Conservation (phyloP, 805 yeast species). For the Teunomyces atbi region DNA sequence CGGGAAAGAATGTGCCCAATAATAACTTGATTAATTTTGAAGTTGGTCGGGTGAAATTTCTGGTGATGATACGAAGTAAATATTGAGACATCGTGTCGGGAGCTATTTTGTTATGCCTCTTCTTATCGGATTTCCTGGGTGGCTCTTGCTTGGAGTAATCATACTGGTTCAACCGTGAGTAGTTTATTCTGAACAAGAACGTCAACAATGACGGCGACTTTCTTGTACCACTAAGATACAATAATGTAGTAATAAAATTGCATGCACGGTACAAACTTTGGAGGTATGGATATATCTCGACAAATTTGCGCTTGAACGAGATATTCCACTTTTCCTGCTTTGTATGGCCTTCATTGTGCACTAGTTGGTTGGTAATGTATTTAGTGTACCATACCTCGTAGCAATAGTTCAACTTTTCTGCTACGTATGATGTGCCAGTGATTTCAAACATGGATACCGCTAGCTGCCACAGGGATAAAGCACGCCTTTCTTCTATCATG, state of each 20-base stretch:
- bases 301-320: slow-evolving; percentile 40
- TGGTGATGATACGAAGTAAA: slow-evolving; percentile 22
- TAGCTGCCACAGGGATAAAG: slow-evolving; percentile 54
- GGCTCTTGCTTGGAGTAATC: slow-evolving; percentile 46
- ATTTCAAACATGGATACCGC: slow-evolving; percentile 54
- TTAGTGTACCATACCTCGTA: slow-evolving; percentile 65
- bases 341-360: slow-evolving; percentile 17
- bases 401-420: slow-evolving; percentile 62
- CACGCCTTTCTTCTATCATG: slow-evolving; percentile 49
- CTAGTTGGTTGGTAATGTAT: slow-evolving; percentile 48
- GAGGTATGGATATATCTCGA: slow-evolving; percentile 60
- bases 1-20: slow-evolving; percentile 64
- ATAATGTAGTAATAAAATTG: slow-evolving; percentile 57
- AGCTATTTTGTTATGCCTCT: slow-evolving; percentile 26
- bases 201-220: slow-evolving; percentile 66
- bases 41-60: slow-evolving; percentile 23
- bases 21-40: slow-evolving; percentile 30
- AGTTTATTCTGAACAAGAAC: slow-evolving; percentile 58
- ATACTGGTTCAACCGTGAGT: slow-evolving; percentile 55
- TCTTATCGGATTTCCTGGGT: slow-evolving; percentile 8
- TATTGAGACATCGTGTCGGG: slow-evolving; percentile 44
- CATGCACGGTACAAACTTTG: slow-evolving; percentile 46
- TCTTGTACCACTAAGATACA: slow-evolving; percentile 64
- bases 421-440: slow-evolving; percentile 65
- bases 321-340: slow-evolving; percentile 26